Evolutionary conservation across 371 early-diverging fungal species (phyloP).

Genomic region (Neoconidiobolus thromboides): DNA sequence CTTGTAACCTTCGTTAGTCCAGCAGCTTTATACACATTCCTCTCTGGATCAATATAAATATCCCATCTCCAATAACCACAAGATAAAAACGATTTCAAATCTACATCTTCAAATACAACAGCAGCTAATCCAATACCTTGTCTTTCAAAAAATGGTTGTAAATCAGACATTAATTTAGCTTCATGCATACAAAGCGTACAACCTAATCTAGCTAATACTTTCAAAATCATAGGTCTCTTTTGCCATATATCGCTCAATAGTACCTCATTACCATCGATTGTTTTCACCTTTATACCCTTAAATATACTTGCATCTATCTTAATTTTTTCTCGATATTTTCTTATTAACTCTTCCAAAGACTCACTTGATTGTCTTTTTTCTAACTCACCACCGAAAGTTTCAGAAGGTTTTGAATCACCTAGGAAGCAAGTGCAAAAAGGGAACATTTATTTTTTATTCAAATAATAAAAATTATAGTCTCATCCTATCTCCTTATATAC

Average conservation of each 20-base stretch:
- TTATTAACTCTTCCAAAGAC: no score
- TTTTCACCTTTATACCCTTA: background rate
- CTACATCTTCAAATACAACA: conserved; percentile 4
- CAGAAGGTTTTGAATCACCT: no score
- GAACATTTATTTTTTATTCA: no score
- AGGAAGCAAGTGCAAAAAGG: no score
- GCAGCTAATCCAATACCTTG: background rate
- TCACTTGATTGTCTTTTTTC: no score
- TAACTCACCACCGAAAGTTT: no score
- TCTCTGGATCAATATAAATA: conserved; percentile 1
- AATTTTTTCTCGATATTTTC: no score
- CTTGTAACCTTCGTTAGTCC: background rate
- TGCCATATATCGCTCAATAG: background rate
- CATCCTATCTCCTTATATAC: no score
- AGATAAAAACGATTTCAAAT: background rate
- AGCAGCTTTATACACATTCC: conserved; percentile 1
- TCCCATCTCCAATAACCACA: conserved; percentile 4
- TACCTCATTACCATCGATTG: background rate
- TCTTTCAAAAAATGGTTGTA: background rate
- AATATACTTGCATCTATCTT: background rate
- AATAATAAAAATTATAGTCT: no score
- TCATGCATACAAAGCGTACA: conserved; percentile 3
- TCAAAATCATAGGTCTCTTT: conserved; percentile 1
- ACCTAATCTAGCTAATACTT: conserved; percentile 1
- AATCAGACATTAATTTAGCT: background rate